These are phyloP conservation scores for Sarcodon sp. DNA, from an alignment of 768 basidiomycete species.

Conservation along the genomic window DNA sequence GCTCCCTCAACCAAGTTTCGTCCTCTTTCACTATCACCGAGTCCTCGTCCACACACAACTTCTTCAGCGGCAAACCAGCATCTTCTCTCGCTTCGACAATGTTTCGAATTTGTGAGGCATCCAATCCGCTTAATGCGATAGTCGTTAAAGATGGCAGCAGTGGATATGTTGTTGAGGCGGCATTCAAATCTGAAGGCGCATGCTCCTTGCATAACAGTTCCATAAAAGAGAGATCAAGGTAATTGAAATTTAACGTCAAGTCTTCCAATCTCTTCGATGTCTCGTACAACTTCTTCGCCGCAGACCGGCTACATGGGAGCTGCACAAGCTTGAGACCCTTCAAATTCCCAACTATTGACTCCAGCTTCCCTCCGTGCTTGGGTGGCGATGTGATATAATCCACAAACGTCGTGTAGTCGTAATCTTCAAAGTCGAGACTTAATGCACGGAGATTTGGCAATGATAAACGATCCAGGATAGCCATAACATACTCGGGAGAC, in stretches of 20 bases:
- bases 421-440: constrained; percentile 40
- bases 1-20: constrained; percentile 35
- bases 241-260: constrained; percentile 26
- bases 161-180: background rate
- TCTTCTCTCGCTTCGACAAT: constrained; percentile 30
- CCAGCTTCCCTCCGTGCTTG: constrained; percentile 12
- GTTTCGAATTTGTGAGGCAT: constrained; percentile 25
- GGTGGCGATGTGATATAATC: constrained; percentile 27
- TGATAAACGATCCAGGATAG: constrained; percentile 19
- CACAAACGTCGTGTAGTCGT: constrained; percentile 40
- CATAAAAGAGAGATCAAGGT: constrained; percentile 17
- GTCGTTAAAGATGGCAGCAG: constrained; percentile 37
- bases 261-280: constrained; percentile 33
- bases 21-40: constrained; percentile 29
- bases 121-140: constrained; percentile 32
- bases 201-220: constrained; percentile 6
- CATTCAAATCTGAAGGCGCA: constrained; percentile 4
- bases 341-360: constrained; percentile 35
- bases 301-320: constrained; percentile 26
- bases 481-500: constrained; percentile 16
- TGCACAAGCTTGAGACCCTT: constrained; percentile 38
- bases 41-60: constrained; percentile 29
- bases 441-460: constrained; percentile 24
- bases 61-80: constrained; percentile 31
- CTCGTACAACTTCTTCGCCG: constrained; percentile 25